These are phyloP conservation scores for Cruciata laevipes DNA, from an alignment of 257 asterid genomes.

Conservation along the genomic window DNA sequence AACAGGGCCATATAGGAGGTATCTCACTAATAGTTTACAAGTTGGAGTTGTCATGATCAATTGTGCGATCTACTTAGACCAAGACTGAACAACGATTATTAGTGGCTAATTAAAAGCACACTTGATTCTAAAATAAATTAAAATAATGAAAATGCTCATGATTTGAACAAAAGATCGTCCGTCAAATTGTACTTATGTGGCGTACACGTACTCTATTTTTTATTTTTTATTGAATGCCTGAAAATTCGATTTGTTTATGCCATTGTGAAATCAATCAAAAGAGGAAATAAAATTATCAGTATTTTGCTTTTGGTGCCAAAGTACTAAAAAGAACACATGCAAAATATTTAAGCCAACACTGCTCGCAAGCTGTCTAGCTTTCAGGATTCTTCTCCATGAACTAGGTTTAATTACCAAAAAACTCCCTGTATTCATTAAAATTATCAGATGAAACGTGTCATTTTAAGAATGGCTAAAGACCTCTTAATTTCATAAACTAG, in stretches of 20 bases:
- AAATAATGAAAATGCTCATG: neutral
- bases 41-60: too few relatives aligned
- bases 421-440: neutral
- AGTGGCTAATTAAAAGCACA: neutral
- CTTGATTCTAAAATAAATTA: too few relatives aligned
- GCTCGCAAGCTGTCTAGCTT: constrained; percentile 76
- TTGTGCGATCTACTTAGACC: neutral
- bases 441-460: neutral
- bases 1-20: too few relatives aligned
- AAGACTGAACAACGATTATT: constrained; percentile 1
- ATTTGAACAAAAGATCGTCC: neutral
- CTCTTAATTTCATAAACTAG: neutral
- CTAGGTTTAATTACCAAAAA: too few relatives aligned
- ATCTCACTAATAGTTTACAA: too few relatives aligned
- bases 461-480: too few relatives aligned
- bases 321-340: constrained; percentile 7
- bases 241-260: neutral
- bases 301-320: constrained; percentile 9
- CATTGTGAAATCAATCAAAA: constrained; percentile 15
- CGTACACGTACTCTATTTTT: neutral
- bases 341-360: constrained; percentile 21
- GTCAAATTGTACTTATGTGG: neutral
- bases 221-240: neutral
- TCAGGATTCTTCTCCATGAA: constrained; percentile 37
- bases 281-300: constrained; percentile 17